A percentile compares a stretch with the other conserved stretches of the same genome.
Evolutionary conservation across 2,329 filamentous ascomycete genomes (phyloP).

Genomic region (Fusarium xyrophilum): DNA sequence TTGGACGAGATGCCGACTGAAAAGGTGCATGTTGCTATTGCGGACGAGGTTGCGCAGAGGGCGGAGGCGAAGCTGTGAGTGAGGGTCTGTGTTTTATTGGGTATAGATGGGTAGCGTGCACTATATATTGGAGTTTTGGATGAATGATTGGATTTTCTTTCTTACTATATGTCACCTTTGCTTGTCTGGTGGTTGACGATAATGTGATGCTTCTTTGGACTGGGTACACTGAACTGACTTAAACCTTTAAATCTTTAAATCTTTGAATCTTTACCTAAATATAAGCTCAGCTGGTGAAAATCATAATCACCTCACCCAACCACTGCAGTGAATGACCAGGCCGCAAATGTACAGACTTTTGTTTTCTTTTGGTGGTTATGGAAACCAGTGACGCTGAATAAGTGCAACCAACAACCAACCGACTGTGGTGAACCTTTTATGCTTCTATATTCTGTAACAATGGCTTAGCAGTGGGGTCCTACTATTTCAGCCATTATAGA

Average conservation of each 20-base stretch:
- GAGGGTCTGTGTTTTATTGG: not conserved
- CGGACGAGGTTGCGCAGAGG: conserved; percentile 39
- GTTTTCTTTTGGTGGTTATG: no score
- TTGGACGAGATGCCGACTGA: conserved; percentile 57
- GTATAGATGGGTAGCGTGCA: conserved; percentile 21
- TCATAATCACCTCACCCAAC: rapidly evolving
- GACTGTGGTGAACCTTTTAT: no score
- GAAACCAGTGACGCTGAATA: no score
- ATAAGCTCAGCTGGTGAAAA: no score
- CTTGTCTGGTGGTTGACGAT: no score
- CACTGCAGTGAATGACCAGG: rapidly evolving
- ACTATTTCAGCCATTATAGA: no score
- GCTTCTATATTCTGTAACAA: no score
- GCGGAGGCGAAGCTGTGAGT: conserved; percentile 30
- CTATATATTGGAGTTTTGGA: conserved; percentile 4
- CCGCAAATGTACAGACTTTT: not conserved
- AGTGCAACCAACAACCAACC: no score
- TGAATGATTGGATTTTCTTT: not conserved
- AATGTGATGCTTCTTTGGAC: not conserved
- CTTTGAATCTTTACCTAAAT: not conserved
- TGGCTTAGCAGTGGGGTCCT: no score
- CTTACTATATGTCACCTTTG: no score
- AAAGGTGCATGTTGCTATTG: conserved; percentile 37
- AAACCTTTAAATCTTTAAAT: rapidly evolving
- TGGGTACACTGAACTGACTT: not conserved